These are phyloP conservation scores for Marsdenia floribunda DNA, from an alignment of 257 asterid genomes.

Conservation along the genomic window DNA sequence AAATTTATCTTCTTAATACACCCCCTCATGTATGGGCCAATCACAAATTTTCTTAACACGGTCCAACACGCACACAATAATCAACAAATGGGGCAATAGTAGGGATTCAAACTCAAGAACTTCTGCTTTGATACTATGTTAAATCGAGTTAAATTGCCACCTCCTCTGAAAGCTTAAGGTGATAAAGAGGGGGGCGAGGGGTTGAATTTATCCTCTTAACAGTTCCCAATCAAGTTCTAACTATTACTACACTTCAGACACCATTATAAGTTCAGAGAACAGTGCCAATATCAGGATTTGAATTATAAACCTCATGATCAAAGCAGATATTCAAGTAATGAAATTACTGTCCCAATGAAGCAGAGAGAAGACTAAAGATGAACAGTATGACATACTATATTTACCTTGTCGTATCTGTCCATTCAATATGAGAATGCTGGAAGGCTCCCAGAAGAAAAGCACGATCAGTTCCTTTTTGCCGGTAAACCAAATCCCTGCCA, in stretches of 20 bases:
- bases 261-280: not conserved
- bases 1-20: too few species aligned
- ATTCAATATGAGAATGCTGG: conserved; percentile 68
- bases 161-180: too few species aligned
- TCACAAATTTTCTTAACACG: too few species aligned
- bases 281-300: not conserved
- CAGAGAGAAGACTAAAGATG: not conserved
- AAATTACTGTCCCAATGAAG: not conserved
- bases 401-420: conserved; percentile 85
- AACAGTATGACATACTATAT: not conserved
- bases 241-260: not conserved
- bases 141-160: too few species aligned
- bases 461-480: conserved; percentile 87
- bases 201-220: too few species aligned
- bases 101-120: too few species aligned
- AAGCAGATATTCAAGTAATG: not conserved
- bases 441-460: conserved; percentile 62
- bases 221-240: not conserved
- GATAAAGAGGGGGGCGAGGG: too few species aligned
- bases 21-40: too few species aligned
- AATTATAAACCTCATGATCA: not conserved
- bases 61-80: too few species aligned
- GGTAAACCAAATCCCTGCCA: conserved; percentile 67
- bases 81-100: too few species aligned
- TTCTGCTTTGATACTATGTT: too few species aligned